These are phyloP conservation scores for Lactarius trivialis DNA, from an alignment of 768 basidiomycete species.

Conservation along the genomic window DNA sequence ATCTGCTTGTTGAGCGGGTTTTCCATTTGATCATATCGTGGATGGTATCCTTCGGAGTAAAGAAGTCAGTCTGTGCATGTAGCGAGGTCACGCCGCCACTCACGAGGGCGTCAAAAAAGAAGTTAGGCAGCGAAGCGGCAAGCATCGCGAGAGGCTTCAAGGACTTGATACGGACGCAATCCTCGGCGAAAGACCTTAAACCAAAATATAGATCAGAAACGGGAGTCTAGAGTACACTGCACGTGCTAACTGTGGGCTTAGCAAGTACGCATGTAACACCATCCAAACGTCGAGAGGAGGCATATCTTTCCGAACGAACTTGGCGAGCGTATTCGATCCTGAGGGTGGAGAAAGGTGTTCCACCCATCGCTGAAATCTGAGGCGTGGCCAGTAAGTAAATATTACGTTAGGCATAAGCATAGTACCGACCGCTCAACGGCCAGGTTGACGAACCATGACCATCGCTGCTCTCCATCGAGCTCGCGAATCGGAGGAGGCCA, in stretches of 20 bases:
- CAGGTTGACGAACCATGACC: conserved; percentile 37
- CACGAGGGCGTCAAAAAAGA: conserved; percentile 14
- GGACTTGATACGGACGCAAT: conserved; percentile 18
- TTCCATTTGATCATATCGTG: conserved; percentile 22
- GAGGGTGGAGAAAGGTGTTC: conserved; percentile 15
- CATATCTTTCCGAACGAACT: conserved; percentile 24
- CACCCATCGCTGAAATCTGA: conserved; percentile 35
- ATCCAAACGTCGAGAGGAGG: conserved; percentile 38
- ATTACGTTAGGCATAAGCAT: not conserved
- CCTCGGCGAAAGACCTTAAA: conserved; percentile 27
- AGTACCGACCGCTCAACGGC: conserved; percentile 33
- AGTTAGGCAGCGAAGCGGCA: not conserved
- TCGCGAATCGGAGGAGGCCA: conserved; percentile 4
- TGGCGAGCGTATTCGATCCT: conserved; percentile 25
- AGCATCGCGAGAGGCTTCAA: not conserved
- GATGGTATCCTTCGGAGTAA: conserved; percentile 18
- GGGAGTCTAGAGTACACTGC: too few species aligned
- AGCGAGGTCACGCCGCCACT: not conserved
- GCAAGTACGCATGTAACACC: conserved; percentile 39
- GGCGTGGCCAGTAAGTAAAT: not conserved
- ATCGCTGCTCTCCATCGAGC: conserved; percentile 29
- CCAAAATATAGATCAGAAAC: not conserved
- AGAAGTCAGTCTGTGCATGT: not conserved
- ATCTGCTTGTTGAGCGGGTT: conserved; percentile 12
- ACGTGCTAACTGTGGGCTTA: conserved; percentile 32